phyloP scores from a whole-genome alignment of 164 flowering plant species.

The Umbilicus rupestris region DNA sequence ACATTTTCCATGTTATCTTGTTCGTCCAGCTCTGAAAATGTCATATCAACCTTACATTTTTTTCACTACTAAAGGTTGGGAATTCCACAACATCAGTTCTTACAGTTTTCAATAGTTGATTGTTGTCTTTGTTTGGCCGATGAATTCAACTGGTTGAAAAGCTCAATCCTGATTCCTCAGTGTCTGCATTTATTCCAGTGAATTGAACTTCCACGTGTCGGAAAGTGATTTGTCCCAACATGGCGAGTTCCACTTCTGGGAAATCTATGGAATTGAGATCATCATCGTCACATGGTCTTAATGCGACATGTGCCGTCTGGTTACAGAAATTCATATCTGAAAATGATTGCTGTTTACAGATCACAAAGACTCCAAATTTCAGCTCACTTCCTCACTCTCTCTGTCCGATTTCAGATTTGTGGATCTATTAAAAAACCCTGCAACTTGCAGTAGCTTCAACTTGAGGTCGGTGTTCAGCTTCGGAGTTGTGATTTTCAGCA shows the following conservation, averaged over 20 bases:
- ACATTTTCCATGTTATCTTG: slow-evolving; percentile 1
- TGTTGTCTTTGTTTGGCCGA: no score
- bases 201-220: not conserved
- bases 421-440: no score
- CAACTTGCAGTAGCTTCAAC: not conserved
- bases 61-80: no score
- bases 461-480: not conserved
- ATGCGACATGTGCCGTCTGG: slow-evolving; percentile 1
- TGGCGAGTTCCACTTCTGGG: not conserved
- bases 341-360: slow-evolving; percentile 1
- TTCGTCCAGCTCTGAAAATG: not conserved
- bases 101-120: no score
- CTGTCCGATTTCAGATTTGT: not conserved
- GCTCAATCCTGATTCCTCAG: no score
- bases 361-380: not conserved
- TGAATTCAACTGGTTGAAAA: no score
- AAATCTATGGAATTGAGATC: not conserved
- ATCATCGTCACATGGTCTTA: not conserved
- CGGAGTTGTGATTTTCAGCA: not conserved
- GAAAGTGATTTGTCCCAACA: not conserved
- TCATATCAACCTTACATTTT: not conserved
- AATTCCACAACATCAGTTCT: no score
- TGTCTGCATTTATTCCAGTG: not conserved
- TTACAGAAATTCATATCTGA: slow-evolving; percentile 2
- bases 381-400: not conserved